phyloP scores from a whole-genome alignment of 148 eudicot genomes.

The Amaranthus cruentus region DNA sequence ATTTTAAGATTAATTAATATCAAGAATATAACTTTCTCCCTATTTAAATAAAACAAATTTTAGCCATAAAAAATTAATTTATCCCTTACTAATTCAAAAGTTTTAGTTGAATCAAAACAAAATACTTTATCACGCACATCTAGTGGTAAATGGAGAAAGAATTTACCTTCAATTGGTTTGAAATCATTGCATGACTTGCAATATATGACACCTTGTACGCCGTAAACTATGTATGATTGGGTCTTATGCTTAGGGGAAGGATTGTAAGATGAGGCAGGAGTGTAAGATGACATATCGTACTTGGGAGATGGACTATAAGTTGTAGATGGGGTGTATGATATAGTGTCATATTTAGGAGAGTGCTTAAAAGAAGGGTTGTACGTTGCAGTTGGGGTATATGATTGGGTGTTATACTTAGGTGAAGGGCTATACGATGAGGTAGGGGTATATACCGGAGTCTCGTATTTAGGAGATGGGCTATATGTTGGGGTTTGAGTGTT shows the following conservation, averaged over 20 bases:
- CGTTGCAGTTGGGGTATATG: not conserved
- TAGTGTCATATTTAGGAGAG: not conserved
- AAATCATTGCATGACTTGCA: slow-evolving; percentile 16
- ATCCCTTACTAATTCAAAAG: too few species aligned
- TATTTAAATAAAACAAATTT: too few species aligned
- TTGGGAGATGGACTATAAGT: not conserved
- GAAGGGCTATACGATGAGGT: not conserved
- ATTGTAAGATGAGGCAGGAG: not conserved
- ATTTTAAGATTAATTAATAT: too few species aligned
- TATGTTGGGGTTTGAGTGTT: not conserved
- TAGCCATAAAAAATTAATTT: too few species aligned
- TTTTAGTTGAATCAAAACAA: too few species aligned
- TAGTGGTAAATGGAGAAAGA: not conserved
- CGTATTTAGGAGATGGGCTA: not conserved
- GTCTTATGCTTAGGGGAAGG: too few species aligned
- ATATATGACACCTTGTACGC: slow-evolving; percentile 21
- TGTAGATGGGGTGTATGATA: not conserved
- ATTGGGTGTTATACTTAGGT: not conserved
- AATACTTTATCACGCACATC: too few species aligned
- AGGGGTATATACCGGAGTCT: not conserved
- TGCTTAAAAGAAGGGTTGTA: not conserved
- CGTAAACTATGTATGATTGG: not conserved
- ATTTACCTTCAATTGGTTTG: slow-evolving; percentile 22
- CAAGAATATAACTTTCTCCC: too few species aligned
- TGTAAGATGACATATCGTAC: not conserved